Evolutionary conservation across 164 flowering plant genomes (phyloP).

Genomic region (Liriodendron chinense): DNA sequence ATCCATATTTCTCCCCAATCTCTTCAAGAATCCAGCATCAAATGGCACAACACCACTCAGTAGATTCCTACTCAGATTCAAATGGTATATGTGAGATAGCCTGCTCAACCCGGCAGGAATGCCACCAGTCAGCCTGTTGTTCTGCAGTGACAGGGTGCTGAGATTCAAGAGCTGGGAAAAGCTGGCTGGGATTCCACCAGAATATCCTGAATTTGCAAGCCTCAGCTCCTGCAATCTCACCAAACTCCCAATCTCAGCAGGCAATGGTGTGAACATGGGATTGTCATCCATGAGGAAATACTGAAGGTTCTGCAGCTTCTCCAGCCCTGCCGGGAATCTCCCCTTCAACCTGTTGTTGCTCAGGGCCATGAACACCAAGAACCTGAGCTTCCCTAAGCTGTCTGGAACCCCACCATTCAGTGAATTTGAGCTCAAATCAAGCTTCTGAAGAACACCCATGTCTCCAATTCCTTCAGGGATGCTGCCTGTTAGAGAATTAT

Average conservation of each 20-base stretch:
- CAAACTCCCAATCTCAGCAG: conserved; percentile 49
- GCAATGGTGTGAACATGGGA: conserved; percentile 60
- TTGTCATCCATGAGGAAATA: conserved; percentile 83
- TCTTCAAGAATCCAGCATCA: conserved; percentile 50
- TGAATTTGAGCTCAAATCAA: conserved; percentile 73
- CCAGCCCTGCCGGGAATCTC: conserved; percentile 49
- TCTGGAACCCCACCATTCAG: conserved; percentile 52
- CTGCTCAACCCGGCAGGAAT: conserved; percentile 53
- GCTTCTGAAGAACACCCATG: conserved; percentile 65
- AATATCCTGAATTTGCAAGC: conserved; percentile 66
- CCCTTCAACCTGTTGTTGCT: conserved; percentile 59
- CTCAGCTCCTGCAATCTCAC: conserved; percentile 73
- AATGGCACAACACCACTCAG: conserved; percentile 72
- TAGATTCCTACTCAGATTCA: conserved; percentile 75
- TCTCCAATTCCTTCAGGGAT: conserved; percentile 66
- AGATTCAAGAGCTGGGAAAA: conserved; percentile 53
- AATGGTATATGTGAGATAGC: conserved; percentile 64
- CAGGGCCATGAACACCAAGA: conserved; percentile 59
- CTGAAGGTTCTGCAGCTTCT: conserved; percentile 50
- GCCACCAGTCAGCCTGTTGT: conserved; percentile 62
- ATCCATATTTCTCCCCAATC: conserved; percentile 50
- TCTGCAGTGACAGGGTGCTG: conserved; percentile 63
- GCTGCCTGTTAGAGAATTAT: conserved; percentile 48
- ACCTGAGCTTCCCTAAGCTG: conserved; percentile 40
- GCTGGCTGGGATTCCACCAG: conserved; percentile 55